Conservation (phyloP, 2,329 filamentous ascomycete genomes). For the Nothophoma quercina region DNA sequence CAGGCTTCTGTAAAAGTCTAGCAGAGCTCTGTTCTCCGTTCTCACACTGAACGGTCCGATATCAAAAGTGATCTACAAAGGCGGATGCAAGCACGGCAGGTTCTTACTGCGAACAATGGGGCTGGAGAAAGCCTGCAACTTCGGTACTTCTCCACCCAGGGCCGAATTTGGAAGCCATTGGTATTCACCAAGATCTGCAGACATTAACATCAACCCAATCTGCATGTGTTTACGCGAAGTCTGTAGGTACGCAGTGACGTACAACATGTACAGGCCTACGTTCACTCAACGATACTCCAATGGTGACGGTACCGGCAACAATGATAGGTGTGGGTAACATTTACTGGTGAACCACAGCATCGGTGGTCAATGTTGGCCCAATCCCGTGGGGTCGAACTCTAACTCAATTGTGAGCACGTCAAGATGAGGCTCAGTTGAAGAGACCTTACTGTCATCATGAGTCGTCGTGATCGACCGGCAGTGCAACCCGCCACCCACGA, state of each 20-base stretch:
- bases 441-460: background rate
- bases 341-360: background rate
- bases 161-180: too few species aligned
- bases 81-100: too few species aligned
- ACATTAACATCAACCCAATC: too few species aligned
- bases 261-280: background rate
- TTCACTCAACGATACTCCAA: background rate
- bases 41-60: too few species aligned
- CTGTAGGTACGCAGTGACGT: background rate
- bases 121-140: too few species aligned
- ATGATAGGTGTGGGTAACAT: background rate
- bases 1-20: too few species aligned
- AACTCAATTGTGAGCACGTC: background rate
- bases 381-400: background rate
- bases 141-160: too few species aligned
- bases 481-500: background rate
- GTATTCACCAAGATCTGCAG: too few species aligned
- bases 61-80: too few species aligned
- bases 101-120: too few species aligned
- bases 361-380: background rate
- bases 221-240: too few species aligned
- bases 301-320: background rate
- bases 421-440: background rate
- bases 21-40: too few species aligned
- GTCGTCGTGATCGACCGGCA: background rate